Percentiles rank a stretch among this genome's conserved stretches.
Evolutionary conservation across 805 yeast genomes (phyloP).

Genomic region (Pachysolen tannophilus): DNA sequence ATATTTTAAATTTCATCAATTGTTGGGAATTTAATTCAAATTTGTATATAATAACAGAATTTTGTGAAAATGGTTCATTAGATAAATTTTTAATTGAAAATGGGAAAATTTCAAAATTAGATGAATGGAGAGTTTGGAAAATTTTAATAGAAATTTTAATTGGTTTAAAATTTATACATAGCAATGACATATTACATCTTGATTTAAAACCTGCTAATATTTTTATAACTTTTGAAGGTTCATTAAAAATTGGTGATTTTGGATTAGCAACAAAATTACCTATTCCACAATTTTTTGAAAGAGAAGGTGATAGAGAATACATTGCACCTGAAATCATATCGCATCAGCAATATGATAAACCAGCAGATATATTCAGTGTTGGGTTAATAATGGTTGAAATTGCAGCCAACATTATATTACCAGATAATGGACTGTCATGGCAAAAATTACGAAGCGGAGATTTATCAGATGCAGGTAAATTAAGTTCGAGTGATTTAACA

Average conservation of each 20-base stretch:
- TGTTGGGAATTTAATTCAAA: conserved; percentile 77
- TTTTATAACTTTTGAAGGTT: conserved; percentile 90
- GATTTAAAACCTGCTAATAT: conserved; percentile 95
- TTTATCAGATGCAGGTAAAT: conserved; percentile 85
- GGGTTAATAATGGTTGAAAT: conserved; percentile 91
- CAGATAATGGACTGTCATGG: conserved; percentile 97
- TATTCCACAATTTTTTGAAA: conserved; percentile 62
- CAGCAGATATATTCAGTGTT: conserved; percentile 92
- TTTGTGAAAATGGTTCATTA: conserved; percentile 84
- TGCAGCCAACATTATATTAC: conserved; percentile 90
- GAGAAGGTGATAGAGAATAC: conserved; percentile 96
- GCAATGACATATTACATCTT: conserved; percentile 68
- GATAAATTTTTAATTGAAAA: conserved; percentile 73
- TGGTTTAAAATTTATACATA: conserved; percentile 78
- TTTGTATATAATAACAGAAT: conserved; percentile 89
- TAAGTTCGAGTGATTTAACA: conserved; percentile 62
- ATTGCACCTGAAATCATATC: conserved; percentile 95
- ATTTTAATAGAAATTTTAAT: conserved; percentile 74
- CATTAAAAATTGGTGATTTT: conserved; percentile 90
- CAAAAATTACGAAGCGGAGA: conserved; percentile 93
- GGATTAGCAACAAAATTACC: conserved; percentile 89
- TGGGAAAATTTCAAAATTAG: conserved; percentile 69
- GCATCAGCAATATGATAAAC: conserved; percentile 73
- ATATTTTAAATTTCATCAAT: conserved; percentile 70
- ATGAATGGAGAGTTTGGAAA: conserved; percentile 98